Evolutionary conservation across 257 asterid genomes (phyloP), one percentile per base, ranked within the genome.

Genomic region (Mentha longifolia): DNA sequence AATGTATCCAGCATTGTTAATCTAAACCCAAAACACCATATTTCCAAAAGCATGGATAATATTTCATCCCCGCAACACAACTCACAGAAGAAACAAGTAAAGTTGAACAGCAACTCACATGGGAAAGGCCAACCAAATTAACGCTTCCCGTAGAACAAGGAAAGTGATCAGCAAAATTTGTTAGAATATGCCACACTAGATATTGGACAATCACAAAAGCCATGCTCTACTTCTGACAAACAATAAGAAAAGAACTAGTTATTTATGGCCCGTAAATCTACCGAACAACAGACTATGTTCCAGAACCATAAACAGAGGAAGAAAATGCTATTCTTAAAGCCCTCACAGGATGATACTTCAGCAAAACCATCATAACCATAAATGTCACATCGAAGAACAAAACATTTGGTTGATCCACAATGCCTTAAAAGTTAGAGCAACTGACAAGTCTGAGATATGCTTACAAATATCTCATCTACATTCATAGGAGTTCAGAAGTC

Each of bases 231-330:
- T 30, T 54, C 41, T 35, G 63, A 33, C 50, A 68, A 30, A 15
- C n/a, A 14, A 35, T 14, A 37, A 37, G 52, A 68, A 51, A 35
- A 54, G 8, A 52, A 30, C 64, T 13, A 2, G 8, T 37, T 31
- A 61, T 55, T 7, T 54, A 16, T 7, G 62, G 63, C 52, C 35
- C 8, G 1, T 51, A 37, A 63, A 14, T 68, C 30, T 35, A 0
- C 14, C 17, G 17, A 17, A 56, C 43, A 31, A 43, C 60, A 30
- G 20, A 20, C 52, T 25, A 68, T 16, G 31, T 17, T 54, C 11
- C 45, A 31, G 43, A 59, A 25, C 57, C 59, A 55, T 8, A 35
- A 49, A 60, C 63, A 62, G 20, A 67, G 60, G 42, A 61, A 63
- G 71, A 56, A 31, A 58, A 17, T 28, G 63, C 33, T 70, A 30